These are phyloP conservation scores for Leishmania aethiopica DNA, from an alignment of 208 protist species.

Conservation along the genomic window DNA sequence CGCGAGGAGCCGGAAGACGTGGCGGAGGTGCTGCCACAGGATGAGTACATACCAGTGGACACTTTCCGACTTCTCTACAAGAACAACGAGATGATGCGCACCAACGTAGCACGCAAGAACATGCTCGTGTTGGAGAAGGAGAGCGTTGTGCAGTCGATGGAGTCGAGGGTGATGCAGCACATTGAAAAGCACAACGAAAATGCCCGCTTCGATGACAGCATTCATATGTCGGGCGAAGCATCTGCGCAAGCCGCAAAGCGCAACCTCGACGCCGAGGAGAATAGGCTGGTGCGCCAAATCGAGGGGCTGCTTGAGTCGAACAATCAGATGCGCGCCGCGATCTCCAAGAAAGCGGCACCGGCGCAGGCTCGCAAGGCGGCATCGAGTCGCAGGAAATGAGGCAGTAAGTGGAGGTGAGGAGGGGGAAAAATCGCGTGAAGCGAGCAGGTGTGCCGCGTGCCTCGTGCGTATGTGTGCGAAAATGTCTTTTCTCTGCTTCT, in stretches of 20 bases:
- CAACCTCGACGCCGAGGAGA: constrained; percentile 32
- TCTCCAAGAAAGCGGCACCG: constrained; percentile 8
- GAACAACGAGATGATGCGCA: constrained; percentile 86
- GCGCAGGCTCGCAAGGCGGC: not conserved
- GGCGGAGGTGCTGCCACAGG: constrained; percentile 70
- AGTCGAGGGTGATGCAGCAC: constrained; percentile 66
- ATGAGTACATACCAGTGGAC: constrained; percentile 82
- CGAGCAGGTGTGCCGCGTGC: not conserved
- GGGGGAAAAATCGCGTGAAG: not conserved
- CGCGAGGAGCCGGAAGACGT: constrained; percentile 84
- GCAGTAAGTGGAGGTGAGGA: not conserved
- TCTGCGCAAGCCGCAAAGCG: constrained; percentile 16
- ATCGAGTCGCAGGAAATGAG: constrained; percentile 1
- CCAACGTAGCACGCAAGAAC: constrained; percentile 85
- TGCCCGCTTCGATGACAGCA: constrained; percentile 51
- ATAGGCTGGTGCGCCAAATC: constrained; percentile 26
- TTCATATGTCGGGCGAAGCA: constrained; percentile 24
- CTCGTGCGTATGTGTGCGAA: not conserved
- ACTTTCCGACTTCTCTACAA: constrained; percentile 88
- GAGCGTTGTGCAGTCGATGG: constrained; percentile 74
- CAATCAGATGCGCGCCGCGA: constrained; percentile 38
- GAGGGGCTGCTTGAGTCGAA: constrained; percentile 61
- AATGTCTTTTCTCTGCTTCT: not conserved
- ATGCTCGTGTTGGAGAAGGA: constrained; percentile 93
- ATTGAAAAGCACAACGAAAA: constrained; percentile 59